Percentiles rank a stretch among this genome's conserved stretches.
Evolutionary conservation across 495 filamentous ascomycete species (phyloP).

Genomic region (Daldinia concentrica): DNA sequence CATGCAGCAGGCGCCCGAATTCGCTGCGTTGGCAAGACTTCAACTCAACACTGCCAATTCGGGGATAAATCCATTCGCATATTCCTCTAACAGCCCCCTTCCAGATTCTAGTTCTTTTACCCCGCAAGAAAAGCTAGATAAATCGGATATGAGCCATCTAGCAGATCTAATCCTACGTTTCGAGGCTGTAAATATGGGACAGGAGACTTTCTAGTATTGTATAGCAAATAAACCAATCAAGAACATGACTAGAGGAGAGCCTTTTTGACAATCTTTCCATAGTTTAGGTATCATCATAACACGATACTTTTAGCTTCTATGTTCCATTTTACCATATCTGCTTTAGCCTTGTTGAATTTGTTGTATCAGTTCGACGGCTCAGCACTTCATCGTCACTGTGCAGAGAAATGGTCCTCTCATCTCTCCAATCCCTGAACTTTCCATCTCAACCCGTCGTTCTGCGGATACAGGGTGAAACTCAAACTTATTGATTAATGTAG

Average conservation of each 20-base stretch:
- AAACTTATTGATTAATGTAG: neutral
- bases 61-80: neutral
- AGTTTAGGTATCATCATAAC: no score
- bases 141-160: conserved; percentile 3
- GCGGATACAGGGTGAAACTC: neutral
- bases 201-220: neutral
- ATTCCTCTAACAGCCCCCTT: neutral
- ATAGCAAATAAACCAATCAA: neutral
- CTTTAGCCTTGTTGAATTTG: neutral
- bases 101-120: neutral
- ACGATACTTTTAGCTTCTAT: no score
- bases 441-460: neutral
- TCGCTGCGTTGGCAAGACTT: neutral
- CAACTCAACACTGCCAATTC: neutral
- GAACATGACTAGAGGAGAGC: no score
- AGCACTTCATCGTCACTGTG: neutral
- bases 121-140: neutral
- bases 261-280: no score
- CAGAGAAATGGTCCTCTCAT: neutral
- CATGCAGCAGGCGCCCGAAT: conserved; percentile 1
- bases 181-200: neutral
- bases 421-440: conserved; percentile 2
- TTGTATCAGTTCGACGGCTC: neutral
- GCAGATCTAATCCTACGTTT: neutral
- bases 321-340: neutral